Conservation (phyloP, 83 land plant species). For the Isoetes engelmannii region DNA sequence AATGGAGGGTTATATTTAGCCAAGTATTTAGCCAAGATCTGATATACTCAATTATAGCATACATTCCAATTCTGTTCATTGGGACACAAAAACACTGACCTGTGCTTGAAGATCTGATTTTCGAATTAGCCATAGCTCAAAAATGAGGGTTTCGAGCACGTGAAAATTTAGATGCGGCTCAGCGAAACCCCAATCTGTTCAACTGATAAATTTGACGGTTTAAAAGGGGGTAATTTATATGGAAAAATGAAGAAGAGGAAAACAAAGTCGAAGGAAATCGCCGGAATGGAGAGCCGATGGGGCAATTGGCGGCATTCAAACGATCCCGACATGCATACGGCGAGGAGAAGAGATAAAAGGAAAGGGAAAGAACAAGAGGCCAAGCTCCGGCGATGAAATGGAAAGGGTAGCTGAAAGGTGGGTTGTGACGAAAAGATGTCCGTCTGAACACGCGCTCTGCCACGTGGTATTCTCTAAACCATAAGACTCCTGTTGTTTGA, state of each 20-base stretch:
- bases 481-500: too few relatives aligned
- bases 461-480: too few relatives aligned
- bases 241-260: slow-evolving; percentile 7
- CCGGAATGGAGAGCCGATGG: not conserved
- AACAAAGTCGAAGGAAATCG: not conserved
- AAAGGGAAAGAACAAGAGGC: too few relatives aligned
- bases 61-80: not conserved
- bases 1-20: too few relatives aligned
- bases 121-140: not conserved
- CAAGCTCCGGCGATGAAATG: too few relatives aligned
- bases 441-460: too few relatives aligned
- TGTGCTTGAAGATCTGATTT: not conserved
- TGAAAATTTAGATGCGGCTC: not conserved
- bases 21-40: too few relatives aligned
- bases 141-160: not conserved
- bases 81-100: not conserved
- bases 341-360: too few relatives aligned
- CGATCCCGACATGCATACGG: not conserved
- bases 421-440: too few relatives aligned
- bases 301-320: not conserved
- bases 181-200: not conserved
- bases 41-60: not conserved
- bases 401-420: too few relatives aligned
- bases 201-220: not conserved
- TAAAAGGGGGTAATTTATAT: slow-evolving; percentile 1